Evolutionary conservation across 441 rosid genomes (phyloP).

Genomic region (Bocquillonia castaneifolia): DNA sequence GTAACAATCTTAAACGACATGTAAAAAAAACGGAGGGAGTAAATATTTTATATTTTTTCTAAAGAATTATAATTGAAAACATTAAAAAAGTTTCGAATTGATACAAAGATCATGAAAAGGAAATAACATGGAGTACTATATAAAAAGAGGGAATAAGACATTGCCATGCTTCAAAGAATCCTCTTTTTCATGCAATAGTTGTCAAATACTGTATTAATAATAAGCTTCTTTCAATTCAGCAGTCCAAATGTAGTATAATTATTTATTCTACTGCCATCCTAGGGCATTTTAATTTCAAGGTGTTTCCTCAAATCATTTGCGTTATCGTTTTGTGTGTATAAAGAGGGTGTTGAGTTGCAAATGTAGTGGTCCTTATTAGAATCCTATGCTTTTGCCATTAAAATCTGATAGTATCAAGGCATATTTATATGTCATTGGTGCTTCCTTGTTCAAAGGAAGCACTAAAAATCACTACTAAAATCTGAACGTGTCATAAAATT

Average conservation of each 20-base stretch:
- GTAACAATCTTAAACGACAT: no score
- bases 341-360: slow-evolving; percentile 23
- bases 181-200: not conserved
- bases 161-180: not conserved
- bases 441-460: not conserved
- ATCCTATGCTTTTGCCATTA: slow-evolving; percentile 24
- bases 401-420: no score
- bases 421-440: not conserved
- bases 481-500: not conserved
- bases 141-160: no score
- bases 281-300: slow-evolving; percentile 19
- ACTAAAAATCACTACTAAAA: no score
- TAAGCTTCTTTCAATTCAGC: not conserved
- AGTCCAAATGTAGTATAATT: not conserved
- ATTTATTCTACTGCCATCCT: slow-evolving; percentile 5
- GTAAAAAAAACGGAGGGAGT: no score
- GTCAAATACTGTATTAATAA: not conserved
- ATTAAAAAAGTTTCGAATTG: no score
- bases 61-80: no score
- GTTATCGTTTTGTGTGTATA: not conserved
- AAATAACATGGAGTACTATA: no score
- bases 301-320: slow-evolving; percentile 17
- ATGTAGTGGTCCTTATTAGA: slow-evolving; percentile 15
- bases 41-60: no score
- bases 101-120: no score